These are phyloP conservation scores for Zygosaccharomyces pseudobailii DNA, from an alignment of 1,139 yeast species.

Conservation along the genomic window DNA sequence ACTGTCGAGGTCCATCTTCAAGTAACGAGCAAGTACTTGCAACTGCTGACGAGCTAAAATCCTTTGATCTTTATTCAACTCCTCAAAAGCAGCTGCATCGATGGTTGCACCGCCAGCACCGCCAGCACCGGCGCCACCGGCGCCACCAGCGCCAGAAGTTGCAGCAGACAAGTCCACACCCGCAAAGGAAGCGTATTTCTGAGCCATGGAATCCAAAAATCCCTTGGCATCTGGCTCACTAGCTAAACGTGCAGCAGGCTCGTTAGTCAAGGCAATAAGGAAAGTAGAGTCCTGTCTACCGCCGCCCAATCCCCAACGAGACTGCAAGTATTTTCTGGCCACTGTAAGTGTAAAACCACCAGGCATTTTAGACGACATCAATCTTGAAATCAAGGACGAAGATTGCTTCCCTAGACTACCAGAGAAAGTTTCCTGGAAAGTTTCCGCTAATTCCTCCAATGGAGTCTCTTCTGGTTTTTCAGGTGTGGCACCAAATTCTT, in stretches of 20 bases:
- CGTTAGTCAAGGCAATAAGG: constrained; percentile 76
- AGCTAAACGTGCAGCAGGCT: constrained; percentile 85
- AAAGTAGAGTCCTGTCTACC: constrained; percentile 94
- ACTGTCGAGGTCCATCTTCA: constrained; percentile 83
- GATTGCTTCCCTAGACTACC: constrained; percentile 95
- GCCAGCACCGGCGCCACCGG: constrained; percentile 48
- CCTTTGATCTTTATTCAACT: constrained; percentile 83
- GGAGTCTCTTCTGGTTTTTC: constrained; percentile 99
- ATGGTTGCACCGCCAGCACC: constrained; percentile 83
- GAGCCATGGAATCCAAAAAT: constrained; percentile 75
- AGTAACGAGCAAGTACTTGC: constrained; percentile 90
- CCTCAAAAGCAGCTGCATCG: constrained; percentile 96
- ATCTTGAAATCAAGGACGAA: constrained; percentile 78
- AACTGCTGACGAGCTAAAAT: constrained; percentile 90
- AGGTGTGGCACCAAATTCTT: constrained; percentile 95
- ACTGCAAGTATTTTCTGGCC: constrained; percentile 86
- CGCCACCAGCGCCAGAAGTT: constrained; percentile 48
- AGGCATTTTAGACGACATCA: constrained; percentile 96
- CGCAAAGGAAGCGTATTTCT: constrained; percentile 76
- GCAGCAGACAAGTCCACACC: constrained; percentile 76
- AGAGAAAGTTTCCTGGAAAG: constrained; percentile 81
- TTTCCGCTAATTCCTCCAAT: constrained; percentile 88
- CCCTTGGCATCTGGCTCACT: constrained; percentile 86
- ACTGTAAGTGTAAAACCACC: constrained; percentile 94
- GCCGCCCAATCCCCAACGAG: constrained; percentile 84